These are phyloP conservation scores for Geranomyces michiganensis DNA, from an alignment of 192 early-diverging fungal genomes.

Conservation along the genomic window DNA sequence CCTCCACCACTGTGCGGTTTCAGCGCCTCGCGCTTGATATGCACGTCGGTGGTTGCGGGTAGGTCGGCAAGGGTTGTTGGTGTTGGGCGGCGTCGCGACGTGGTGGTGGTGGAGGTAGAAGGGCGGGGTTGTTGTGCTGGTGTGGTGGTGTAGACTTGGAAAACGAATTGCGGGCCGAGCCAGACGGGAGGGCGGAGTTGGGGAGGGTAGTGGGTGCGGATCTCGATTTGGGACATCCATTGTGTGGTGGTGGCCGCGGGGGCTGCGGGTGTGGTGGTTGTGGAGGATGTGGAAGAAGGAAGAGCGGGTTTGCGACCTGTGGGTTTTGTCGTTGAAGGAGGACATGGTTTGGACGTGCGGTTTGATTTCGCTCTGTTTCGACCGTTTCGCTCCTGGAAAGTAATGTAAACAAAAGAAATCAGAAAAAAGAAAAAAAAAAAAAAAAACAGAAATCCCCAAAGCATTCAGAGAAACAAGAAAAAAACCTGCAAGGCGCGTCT, in stretches of 20 bases:
- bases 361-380: neutral
- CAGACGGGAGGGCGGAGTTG: slow-evolving; percentile 35
- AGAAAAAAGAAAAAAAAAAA: too few species aligned
- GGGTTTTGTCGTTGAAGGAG: too few species aligned
- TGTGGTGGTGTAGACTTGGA: slow-evolving; percentile 30
- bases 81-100: too few species aligned
- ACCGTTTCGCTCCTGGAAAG: too few species aligned
- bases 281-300: neutral
- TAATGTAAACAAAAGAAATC: too few species aligned
- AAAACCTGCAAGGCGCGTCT: neutral
- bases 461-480: too few species aligned
- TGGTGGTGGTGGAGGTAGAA: neutral
- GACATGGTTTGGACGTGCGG: too few species aligned
- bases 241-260: neutral
- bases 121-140: neutral
- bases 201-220: slow-evolving; percentile 27
- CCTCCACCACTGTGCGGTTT: slow-evolving; percentile 30
- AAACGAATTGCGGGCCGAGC: slow-evolving; percentile 40
- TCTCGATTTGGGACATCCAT: slow-evolving; percentile 43
- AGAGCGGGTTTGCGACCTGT: too few species aligned
- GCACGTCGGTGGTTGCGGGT: slow-evolving; percentile 3
- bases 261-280: neutral
- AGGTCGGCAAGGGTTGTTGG: slow-evolving; percentile 14
- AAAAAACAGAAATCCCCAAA: too few species aligned
- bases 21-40: slow-evolving; percentile 27